Conservation (phyloP, 2,329 filamentous ascomycete species). For the Botrytis elliptica region DNA sequence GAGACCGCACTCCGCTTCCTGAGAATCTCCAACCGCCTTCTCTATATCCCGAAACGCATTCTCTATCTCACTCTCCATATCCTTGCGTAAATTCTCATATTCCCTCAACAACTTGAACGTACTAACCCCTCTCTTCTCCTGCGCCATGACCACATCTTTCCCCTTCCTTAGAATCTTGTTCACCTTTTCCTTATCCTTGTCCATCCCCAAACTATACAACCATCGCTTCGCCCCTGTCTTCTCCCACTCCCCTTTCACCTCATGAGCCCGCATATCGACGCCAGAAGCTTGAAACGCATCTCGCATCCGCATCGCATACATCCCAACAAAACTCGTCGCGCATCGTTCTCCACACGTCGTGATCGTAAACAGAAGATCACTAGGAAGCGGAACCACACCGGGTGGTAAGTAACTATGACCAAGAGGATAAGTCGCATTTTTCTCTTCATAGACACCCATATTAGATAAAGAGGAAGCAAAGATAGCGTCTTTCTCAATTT, state of each 20-base stretch:
- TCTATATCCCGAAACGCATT: neutral
- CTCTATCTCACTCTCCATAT: neutral
- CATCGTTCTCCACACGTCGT: neutral
- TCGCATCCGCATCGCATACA: neutral
- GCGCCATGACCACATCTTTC: neutral
- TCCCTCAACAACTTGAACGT: neutral
- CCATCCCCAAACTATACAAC: neutral
- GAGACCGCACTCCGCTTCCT: no score
- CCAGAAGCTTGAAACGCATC: constrained; percentile 9
- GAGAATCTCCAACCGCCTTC: neutral
- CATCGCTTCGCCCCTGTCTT: constrained; percentile 1
- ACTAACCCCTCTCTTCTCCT: neutral
- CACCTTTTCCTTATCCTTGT: neutral
- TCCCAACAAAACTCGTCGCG: constrained; percentile 3
- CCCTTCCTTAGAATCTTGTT: neutral
- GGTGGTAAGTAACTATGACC: constrained; percentile 10
- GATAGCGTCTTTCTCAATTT: neutral
- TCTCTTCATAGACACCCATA: neutral
- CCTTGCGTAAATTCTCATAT: neutral
- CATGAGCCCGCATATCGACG: neutral
- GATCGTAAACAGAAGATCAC: constrained; percentile 1
- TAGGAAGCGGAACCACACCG: neutral
- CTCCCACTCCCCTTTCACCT: constrained; percentile 8
- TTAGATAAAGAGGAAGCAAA: neutral
- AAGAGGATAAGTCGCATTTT: constrained; percentile 6